Evolutionary conservation across 2,329 filamentous ascomycete species (phyloP), one percentile per base, ranked within the genome.

Genomic region (Lachnellula hyalina): DNA sequence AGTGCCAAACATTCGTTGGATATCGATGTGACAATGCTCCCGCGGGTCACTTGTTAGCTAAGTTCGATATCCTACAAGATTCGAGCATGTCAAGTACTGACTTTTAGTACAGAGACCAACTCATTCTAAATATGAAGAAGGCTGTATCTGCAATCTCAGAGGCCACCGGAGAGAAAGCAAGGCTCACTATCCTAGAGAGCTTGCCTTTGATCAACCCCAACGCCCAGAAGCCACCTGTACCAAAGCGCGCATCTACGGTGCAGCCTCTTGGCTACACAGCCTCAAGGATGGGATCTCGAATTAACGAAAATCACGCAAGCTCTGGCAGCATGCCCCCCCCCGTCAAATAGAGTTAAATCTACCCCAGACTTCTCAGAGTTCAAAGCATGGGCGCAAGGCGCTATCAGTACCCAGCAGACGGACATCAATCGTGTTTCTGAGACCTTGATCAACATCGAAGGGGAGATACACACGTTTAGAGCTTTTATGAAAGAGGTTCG

Each of bases 391-490:
- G 65, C 63, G 6, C 56, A 65, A 45, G 52, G 56, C 41, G 54
- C 59, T 8, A 64, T 69, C 34, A 52, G 42, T 17, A 50, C 28
- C 34, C 67, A 70, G 54, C 59, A 62, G 53, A 59, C 61, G 41
- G 64, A 68, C 49, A 70, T 71, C 36, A 63, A 67, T 52, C 63
- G 67, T 8, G 58, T 69, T 32, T 61, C 57, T 17, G 59, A 52
- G 15, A 58, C 60, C 25, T 45, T 70, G 12, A 53, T 58, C 42
- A 56, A 59, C 6, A 62, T 70, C 9, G 63, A 69, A 34, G 56
- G 44, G 34, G 64, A 67, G 34, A 65, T 70, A 60, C 55, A 54
- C 32, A 44, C 32, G 7, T 62, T 70, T n/a, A 68, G 60, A 55
- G 57, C 59, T 21, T 68, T 69, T 40, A 68, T 70, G 61, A 19